Evolutionary conservation across 2,329 filamentous ascomycete species (phyloP), one percentile per base, ranked within the genome.

Genomic region (Cladosporium sp.): DNA sequence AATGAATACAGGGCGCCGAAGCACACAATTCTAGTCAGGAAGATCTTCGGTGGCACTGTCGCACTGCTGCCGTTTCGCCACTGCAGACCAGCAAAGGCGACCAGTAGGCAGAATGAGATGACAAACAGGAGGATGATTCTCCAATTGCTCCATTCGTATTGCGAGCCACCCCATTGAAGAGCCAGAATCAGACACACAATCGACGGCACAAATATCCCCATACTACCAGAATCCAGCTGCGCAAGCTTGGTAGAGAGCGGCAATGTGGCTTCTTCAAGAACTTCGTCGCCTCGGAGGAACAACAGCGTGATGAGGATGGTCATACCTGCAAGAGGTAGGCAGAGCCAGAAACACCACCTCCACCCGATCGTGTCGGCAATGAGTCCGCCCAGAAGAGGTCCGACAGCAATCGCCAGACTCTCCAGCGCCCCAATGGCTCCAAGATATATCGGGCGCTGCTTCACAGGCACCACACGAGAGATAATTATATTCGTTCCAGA

Each of bases 341-440:
- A 80, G 63, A 80, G 78, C 39, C 73, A 77, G 67, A 78, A 78
- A 59, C 72, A 78, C 75, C 76, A 78, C 17, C 78, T 65, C 78
- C 78, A 81, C 11, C 74, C 72, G 2, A 76, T 61, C 56, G 47
- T 47, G 64, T 71, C 64, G 69, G 71, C 59, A 12, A 61, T 55
- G 39, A 59, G 63, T 51, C 68, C 70, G 3, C 68, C 67, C 12
- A 73, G 51, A 58, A 80, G 67, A 9, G 78, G 78, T 8, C 77
- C 76, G 19, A 69, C 59, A 6, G 75, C 73, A 2, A 74, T 75
- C 1, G 74, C 67, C 5, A 79, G 63, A 2, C 40, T 38, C 34
- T 60, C 57, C 3, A 61, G 40, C 11, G 50, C 57, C 17, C 60
- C 60, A 15, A 19, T n/a, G 17, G 51, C 38, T 17, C 39, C 57